phyloP scores from a whole-genome alignment of 257 asterid species.

The Rubia yunnanensis region DNA sequence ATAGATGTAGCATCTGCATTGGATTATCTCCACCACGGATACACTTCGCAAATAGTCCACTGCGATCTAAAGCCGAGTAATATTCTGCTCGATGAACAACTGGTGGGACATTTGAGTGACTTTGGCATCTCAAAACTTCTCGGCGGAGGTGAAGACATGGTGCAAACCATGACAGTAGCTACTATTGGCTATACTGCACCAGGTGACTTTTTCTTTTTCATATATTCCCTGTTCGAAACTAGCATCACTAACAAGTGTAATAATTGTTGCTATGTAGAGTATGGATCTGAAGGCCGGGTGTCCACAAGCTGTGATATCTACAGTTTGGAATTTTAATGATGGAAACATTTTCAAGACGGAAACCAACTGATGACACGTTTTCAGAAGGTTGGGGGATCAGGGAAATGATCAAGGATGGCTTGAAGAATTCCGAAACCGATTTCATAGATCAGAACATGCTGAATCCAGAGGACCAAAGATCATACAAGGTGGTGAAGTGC shows the following conservation, averaged over 20 bases:
- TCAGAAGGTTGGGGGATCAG: not conserved
- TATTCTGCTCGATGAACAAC: not conserved
- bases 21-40: constrained; percentile 2
- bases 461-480: not conserved
- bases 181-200: not conserved
- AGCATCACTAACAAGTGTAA: too few relatives aligned
- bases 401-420: not conserved
- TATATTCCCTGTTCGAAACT: too few relatives aligned
- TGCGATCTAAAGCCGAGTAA: constrained; percentile 10
- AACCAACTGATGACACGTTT: constrained; percentile 11
- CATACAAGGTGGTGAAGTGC: not conserved
- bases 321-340: constrained; percentile 5
- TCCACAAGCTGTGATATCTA: not conserved
- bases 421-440: not conserved
- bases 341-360: constrained; percentile 10
- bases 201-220: not conserved
- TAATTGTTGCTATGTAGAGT: not conserved
- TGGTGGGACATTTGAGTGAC: not conserved
- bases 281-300: not conserved
- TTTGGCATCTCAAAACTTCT: constrained; percentile 2
- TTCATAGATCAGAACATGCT: not conserved
- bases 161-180: not conserved
- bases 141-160: not conserved
- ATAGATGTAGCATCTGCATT: not conserved
- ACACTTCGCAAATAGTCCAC: not conserved